phyloP scores from a whole-genome alignment of 257 asterid species.

The Agastache rugosa region DNA sequence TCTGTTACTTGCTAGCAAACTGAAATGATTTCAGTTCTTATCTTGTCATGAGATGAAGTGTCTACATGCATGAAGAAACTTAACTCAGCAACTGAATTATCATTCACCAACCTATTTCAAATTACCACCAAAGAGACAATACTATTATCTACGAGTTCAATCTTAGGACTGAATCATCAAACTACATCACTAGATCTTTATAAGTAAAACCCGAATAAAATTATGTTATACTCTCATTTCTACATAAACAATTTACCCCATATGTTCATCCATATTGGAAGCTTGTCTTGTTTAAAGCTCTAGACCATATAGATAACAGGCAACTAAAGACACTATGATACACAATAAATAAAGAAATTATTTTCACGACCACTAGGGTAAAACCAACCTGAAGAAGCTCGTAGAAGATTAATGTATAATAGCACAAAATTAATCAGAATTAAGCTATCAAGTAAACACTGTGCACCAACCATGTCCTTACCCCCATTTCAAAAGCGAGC shows the following conservation, averaged over 20 bases:
- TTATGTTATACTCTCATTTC: background rate
- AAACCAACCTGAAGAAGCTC: conserved; percentile 20
- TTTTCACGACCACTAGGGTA: conserved; percentile 7
- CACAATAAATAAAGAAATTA: background rate
- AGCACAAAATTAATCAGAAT: conserved; percentile 19
- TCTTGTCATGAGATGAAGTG: conserved; percentile 13
- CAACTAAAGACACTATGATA: background rate
- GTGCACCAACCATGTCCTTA: conserved; percentile 58
- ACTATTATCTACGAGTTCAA: conserved; percentile 3
- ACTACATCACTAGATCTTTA: background rate
- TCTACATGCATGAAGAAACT: background rate
- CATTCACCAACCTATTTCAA: background rate
- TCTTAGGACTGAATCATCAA: background rate
- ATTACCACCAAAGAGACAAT: background rate
- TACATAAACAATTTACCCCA: background rate
- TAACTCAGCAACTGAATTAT: background rate
- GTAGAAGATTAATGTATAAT: conserved; percentile 15
- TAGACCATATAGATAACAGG: conserved; percentile 2
- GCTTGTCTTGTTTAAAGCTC: background rate
- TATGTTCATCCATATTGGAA: background rate
- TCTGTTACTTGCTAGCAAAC: background rate
- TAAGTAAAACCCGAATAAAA: background rate
- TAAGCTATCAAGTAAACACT: conserved; percentile 35
- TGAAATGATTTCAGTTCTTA: background rate
- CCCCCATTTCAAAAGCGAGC: conserved; percentile 53